Evolutionary conservation across 257 asterid species (phyloP), one percentile per base, ranked within the genome.

Genomic region (Fraxinus anomala): DNA sequence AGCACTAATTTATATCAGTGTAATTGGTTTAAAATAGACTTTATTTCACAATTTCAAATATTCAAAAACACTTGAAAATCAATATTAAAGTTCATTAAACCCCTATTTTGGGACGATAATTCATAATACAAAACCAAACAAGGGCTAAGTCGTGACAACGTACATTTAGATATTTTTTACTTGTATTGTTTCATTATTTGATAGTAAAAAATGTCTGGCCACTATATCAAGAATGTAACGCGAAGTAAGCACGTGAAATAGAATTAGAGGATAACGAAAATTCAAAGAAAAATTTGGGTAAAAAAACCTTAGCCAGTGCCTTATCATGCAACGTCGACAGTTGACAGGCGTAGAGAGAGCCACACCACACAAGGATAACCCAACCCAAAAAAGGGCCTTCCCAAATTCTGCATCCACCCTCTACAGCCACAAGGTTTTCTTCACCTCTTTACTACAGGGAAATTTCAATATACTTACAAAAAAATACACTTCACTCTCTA

Each of bases 291-390:
- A 63, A 16, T 39, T 26, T 1, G 36, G 34, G 40, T 65, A 67
- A 59, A 81, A 28, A 66, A 79, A 74, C 79, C 79, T 82, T 76
- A 81, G 76, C 83, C 81, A 47, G 78, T 89, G 87, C 89, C 94
- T 89, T 89, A 88, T 89, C 94, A 81, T 85, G 85, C 89, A 84
- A 67, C 73, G 86, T 73, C 78, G 65, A 73, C 30, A 83, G 42
- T 76, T 84, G 88, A 84, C 82, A 85, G 94, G 91, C 61, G 73
- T 72, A 87, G 89, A 84, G 79, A 83, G 79, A 78, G 91, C 93
- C 97, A 90, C 95, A 88, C 91, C 97, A 90, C 95, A 88, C 91
- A 90, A 83, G 70, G 87, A 42, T 68, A 77, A 80, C 77, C 88
- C 88, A 80, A 81, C 82, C 83, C 88, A 77, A 14, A 42, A 42